Evolutionary conservation across 805 yeast species (phyloP).

Genomic region (Starmerella apicola): DNA sequence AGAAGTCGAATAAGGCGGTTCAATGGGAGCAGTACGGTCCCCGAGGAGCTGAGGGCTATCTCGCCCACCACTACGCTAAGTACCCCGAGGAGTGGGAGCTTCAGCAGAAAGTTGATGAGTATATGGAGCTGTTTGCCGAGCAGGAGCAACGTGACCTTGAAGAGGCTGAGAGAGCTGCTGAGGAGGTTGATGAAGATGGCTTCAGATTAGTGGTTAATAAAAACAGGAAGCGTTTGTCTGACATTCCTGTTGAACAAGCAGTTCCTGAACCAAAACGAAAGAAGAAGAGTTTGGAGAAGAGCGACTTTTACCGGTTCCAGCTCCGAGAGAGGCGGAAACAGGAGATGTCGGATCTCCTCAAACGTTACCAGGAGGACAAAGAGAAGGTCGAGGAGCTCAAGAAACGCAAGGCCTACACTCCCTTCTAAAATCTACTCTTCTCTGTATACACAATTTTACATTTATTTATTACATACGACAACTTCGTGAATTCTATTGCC

Average conservation of each 20-base stretch:
- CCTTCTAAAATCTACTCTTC: no score
- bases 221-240: slow-evolving; percentile 69
- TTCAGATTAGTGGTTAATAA: slow-evolving; percentile 82
- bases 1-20: slow-evolving; percentile 14
- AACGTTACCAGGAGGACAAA: slow-evolving; percentile 82
- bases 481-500: no score
- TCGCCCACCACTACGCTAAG: slow-evolving; percentile 26
- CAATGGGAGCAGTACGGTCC: slow-evolving; percentile 32
- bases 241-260: slow-evolving; percentile 31
- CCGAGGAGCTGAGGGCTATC: slow-evolving; percentile 30
- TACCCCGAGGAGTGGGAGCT: slow-evolving; percentile 38
- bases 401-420: slow-evolving; percentile 72
- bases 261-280: slow-evolving; percentile 28
- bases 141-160: slow-evolving; percentile 42
- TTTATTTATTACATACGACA: no score
- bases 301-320: slow-evolving; percentile 92
- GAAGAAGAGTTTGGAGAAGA: slow-evolving; percentile 62
- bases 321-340: slow-evolving; percentile 84
- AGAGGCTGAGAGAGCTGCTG: slow-evolving; percentile 26
- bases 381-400: slow-evolving; percentile 67
- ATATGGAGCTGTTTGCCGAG: slow-evolving; percentile 54
- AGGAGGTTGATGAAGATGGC: slow-evolving; percentile 81
- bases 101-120: slow-evolving; percentile 43
- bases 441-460: no score
- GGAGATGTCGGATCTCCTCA: slow-evolving; percentile 77